A percentile compares a stretch with the other conserved stretches of the same genome.
These are phyloP conservation scores for Cryptomeria japonica DNA, from an alignment of 75 land plant species.

Conservation along the genomic window DNA sequence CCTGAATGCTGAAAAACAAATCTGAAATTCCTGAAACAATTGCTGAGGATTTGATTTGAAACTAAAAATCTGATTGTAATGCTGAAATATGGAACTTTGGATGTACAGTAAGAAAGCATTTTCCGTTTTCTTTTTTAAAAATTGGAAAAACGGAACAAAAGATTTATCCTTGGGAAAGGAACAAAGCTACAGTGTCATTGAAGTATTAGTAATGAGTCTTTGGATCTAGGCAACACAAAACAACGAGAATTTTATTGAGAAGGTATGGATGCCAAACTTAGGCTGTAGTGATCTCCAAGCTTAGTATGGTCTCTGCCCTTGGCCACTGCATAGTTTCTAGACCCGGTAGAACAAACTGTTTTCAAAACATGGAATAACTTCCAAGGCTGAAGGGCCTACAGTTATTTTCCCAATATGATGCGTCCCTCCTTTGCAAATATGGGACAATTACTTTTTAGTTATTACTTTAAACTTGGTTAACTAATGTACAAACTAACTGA, in stretches of 20 bases:
- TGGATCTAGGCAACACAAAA: too few species aligned
- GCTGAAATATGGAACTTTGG: background rate
- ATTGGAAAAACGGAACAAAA: background rate
- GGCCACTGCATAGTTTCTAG: background rate
- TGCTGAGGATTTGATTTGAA: background rate
- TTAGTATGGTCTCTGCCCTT: background rate
- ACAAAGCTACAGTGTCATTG: background rate
- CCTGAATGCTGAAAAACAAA: background rate
- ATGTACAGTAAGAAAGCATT: background rate
- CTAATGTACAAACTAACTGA: background rate
- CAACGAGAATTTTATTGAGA: background rate
- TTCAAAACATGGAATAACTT: background rate
- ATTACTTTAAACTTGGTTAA: background rate
- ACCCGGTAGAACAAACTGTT: background rate
- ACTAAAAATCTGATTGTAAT: background rate
- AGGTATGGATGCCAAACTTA: background rate
- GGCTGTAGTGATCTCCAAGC: background rate
- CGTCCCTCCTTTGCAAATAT: background rate
- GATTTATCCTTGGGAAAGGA: background rate
- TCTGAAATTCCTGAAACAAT: background rate
- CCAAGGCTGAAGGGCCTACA: background rate
- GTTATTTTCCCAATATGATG: background rate
- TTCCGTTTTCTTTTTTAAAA: background rate
- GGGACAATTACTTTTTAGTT: background rate
- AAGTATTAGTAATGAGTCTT: background rate